Evolutionary conservation across 1,139 yeast genomes (phyloP), one percentile per base, ranked within the genome.

Genomic region (Saccharomyces uvarum): DNA sequence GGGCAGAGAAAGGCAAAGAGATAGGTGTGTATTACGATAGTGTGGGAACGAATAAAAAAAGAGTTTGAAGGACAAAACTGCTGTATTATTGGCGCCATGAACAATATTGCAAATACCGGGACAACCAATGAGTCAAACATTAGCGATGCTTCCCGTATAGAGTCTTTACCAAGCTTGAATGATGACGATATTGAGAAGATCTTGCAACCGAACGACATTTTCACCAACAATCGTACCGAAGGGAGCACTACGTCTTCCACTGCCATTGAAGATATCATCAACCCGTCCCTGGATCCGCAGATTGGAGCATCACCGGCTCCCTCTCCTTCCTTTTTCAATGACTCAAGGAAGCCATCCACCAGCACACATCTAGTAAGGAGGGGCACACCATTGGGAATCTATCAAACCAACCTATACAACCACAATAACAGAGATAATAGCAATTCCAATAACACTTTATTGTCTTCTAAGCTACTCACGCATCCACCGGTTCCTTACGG

Each of bases 231-330:
- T 26, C 48, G 55, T 53, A 16, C 26, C 55, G 48, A 51, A 51
- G 14, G 41, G 53, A 42, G 28, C 4, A 49, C 50, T 24, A 44
- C 50, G 4, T 48, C 55, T 1, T 48, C 52, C 19, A 47, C 58
- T 21, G 60, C 54, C 28, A 61, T 65, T 16, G 70, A 66, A 54
- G 69, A 65, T 52, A 64, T 66, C 28, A 60, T 64, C 8, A 66
- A 66, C 51, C 69, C 68, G 28, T 60, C 66, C 2, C 19, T 50
- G 14, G 52, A 50, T 14, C 44, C 41, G 27, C 32, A 29, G n/a
- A 16, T 24, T 16, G 44, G 7, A 38, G 44, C 24, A 3, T 38
- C 44, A 13, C 44, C 44, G 24, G 44, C 19, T 16, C 44, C 44
- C 11, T 38, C 44, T 38, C 19, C 44, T n/a, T 38, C 44, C 21